These are phyloP conservation scores for Chlorella vulgaris DNA, from an alignment of 139 green algal genomes.

Conservation along the genomic window DNA sequence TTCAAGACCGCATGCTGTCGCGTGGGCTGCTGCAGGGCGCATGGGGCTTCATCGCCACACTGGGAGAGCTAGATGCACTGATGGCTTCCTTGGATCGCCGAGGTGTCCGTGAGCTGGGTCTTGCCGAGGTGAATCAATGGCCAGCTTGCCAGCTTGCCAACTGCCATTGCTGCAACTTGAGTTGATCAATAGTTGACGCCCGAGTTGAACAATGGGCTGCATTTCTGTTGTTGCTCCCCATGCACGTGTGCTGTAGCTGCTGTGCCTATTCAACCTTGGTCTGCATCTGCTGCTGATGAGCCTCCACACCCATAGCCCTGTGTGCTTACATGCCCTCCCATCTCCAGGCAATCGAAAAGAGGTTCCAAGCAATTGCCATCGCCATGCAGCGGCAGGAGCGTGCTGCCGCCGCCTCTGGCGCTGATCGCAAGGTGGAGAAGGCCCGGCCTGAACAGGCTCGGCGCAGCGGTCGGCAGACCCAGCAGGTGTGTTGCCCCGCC, in stretches of 20 bases:
- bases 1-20: no score
- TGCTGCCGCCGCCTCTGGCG: not conserved
- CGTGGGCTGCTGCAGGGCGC: no score
- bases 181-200: no score
- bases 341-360: conserved; percentile 8
- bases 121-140: conserved; percentile 35
- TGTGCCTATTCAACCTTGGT: no score
- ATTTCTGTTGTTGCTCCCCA: no score
- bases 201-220: no score
- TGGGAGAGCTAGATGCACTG: conserved; percentile 48
- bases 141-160: conserved; percentile 4
- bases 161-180: no score
- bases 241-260: no score
- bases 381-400: conserved; percentile 1
- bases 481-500: conserved; percentile 2
- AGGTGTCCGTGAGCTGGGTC: conserved; percentile 47
- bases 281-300: not conserved
- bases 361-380: not conserved
- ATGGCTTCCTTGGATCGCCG: conserved; percentile 50
- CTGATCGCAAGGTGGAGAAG: not conserved
- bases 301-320: no score
- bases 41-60: conserved; percentile 27
- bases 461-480: conserved; percentile 12
- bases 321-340: not conserved
- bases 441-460: conserved; percentile 16